These are phyloP conservation scores for Warburgia ugandensis DNA, from an alignment of 164 flowering plant species.

Conservation along the genomic window DNA sequence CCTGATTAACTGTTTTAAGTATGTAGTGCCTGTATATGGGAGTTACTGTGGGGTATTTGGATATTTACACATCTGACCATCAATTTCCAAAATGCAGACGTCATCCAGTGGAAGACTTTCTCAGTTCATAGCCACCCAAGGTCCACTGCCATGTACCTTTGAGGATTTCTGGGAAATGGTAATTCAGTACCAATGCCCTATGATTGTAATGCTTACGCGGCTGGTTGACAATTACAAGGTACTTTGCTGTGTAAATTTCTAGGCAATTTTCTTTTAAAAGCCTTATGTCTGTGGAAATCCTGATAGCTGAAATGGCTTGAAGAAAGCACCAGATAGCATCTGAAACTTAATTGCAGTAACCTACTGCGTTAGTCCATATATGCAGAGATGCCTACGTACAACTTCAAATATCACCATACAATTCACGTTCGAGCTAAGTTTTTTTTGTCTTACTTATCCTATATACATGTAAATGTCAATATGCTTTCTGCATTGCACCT, in stretches of 20 bases:
- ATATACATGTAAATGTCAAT: too few species aligned
- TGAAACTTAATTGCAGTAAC: too few species aligned
- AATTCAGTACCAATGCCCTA: constrained; percentile 71
- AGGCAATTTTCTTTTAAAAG: constrained; percentile 1
- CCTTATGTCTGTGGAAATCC: too few species aligned
- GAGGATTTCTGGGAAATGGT: constrained; percentile 99
- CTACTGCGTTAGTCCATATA: too few species aligned
- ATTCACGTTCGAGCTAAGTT: too few species aligned
- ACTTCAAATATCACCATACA: too few species aligned
- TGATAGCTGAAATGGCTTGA: too few species aligned
- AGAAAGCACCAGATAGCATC: too few species aligned
- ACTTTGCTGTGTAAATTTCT: constrained; percentile 16
- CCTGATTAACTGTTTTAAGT: neutral
- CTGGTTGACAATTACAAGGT: constrained; percentile 76
- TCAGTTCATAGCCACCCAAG: constrained; percentile 92
- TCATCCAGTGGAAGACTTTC: constrained; percentile 42
- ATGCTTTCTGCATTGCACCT: too few species aligned
- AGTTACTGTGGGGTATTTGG: constrained; percentile 2
- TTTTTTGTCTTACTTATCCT: too few species aligned
- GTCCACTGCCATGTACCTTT: constrained; percentile 87
- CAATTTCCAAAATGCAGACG: constrained; percentile 38
- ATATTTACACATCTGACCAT: constrained; percentile 6
- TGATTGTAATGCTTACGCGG: constrained; percentile 84
- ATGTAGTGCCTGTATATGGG: constrained; percentile 3
- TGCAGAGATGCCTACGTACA: too few species aligned